Evolutionary conservation across 805 yeast species (phyloP).

Genomic region (Yarrowia hollandica): DNA sequence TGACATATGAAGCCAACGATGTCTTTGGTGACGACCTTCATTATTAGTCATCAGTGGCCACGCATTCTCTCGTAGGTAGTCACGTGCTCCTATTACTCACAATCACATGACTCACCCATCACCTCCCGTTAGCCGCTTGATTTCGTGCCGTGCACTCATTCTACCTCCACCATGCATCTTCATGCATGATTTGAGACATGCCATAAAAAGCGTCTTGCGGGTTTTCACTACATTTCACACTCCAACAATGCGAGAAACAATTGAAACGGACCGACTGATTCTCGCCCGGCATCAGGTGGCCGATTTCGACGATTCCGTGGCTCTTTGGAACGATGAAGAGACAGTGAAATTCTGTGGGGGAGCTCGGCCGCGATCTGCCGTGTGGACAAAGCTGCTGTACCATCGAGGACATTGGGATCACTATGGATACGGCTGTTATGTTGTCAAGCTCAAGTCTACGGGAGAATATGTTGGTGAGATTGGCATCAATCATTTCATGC

Average conservation of each 20-base stretch:
- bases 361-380: background rate
- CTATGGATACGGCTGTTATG: constrained; percentile 15
- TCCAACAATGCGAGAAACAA: background rate
- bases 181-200: too few species aligned
- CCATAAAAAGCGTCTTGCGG: too few species aligned
- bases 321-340: constrained; percentile 10
- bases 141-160: too few species aligned
- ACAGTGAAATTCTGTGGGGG: constrained; percentile 24
- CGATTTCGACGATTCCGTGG: background rate
- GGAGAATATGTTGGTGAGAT: constrained; percentile 14
- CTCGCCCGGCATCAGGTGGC: background rate
- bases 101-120: too few species aligned
- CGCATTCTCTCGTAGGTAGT: too few species aligned
- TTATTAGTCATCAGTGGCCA: too few species aligned
- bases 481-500: constrained; percentile 17
- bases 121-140: too few species aligned
- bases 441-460: background rate
- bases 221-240: too few species aligned
- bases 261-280: background rate
- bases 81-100: too few species aligned
- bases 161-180: too few species aligned
- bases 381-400: constrained; percentile 5
- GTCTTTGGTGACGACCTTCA: too few species aligned
- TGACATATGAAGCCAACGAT: too few species aligned
- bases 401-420: constrained; percentile 11